Base-by-base conservation (phyloP, 2,329 filamentous ascomycete species). In the Chaetomium strumarium region DNA sequence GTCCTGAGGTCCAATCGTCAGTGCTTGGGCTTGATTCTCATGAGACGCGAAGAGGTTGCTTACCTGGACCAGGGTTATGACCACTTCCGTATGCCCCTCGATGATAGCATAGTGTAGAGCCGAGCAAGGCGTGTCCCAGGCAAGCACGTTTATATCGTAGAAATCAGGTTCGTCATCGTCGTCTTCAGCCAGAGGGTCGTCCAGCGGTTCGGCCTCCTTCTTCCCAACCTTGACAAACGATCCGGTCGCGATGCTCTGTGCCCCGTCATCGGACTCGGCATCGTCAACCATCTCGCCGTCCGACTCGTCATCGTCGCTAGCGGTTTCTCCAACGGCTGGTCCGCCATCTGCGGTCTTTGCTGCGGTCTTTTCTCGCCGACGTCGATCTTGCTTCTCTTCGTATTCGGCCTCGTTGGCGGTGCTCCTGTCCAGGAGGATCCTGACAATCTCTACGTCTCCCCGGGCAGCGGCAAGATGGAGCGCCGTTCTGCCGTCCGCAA, bases 91-190 rank as follows among this genome's bases (percentile, higher is more conserved):
- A 58, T 92, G 84, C 0, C 88, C 88, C 55, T 81, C 80, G 1
- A 88, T 66, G 55, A 95, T 90, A 8, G 90, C 90, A 29, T 90
- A 76, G 66, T 95, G 90, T 5, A 95, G 74, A 1, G 90, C 82
- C 12, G 85, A 86, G 52, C 83, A 80, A 5, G 84, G 81, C 5
- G 76, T 79, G 61, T 95, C 89, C 90, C 90, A 95, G 1, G 88
- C 81, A n/a, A 87, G 65, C 1, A 86, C 79, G 58, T 95, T 84
- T 55, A 91, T 77, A 59, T 93, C 83, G 66, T 87, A 92, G 48
- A 91, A 79, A 67, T 95, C 88, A 1, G 88, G 88, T 17, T 87
- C 85, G 10, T 85, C 76, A 1, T 81, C 75, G 19, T 79, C 72
- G 7, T 82, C 79, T 6, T 84, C 79, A 1, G 75, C 72, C 1